Conservation (phyloP, 1,284 basidiomycete genomes). For the Coniophora puteana region DNA sequence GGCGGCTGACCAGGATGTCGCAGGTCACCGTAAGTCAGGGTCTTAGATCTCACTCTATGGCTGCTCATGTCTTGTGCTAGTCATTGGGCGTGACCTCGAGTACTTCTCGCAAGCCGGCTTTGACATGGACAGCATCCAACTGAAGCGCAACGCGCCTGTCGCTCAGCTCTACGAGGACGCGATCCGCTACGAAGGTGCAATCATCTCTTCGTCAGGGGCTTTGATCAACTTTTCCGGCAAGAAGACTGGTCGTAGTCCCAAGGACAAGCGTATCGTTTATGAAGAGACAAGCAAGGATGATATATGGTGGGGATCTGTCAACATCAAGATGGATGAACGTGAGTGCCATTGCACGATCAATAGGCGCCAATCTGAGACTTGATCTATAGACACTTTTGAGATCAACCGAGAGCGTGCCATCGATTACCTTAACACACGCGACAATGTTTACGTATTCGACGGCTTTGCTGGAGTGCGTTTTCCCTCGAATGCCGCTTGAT, state of each 20-base stretch:
- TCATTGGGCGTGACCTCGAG: constrained; percentile 90
- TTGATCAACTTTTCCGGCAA: constrained; percentile 99
- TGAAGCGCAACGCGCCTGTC: constrained; percentile 94
- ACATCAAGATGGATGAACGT: constrained; percentile 99
- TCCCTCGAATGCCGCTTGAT: constrained; percentile 6
- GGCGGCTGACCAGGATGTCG: constrained; percentile 58
- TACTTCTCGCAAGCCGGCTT: constrained; percentile 99
- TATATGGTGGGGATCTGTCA: constrained; percentile 99
- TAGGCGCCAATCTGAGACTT: constrained; percentile 2
- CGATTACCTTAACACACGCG: constrained; percentile 98
- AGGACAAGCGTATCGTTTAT: constrained; percentile 99
- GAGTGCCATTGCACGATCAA: constrained; percentile 31
- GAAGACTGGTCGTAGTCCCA: constrained; percentile 97
- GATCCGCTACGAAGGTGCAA: constrained; percentile 95
- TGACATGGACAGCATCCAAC: constrained; percentile 89
- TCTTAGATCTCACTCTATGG: not conserved
- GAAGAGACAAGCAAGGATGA: constrained; percentile 97
- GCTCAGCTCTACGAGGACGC: constrained; percentile 98
- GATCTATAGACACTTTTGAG: constrained; percentile 87
- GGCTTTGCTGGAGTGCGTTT: constrained; percentile 84
- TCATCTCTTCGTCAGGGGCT: constrained; percentile 94
- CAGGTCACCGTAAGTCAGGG: constrained; percentile 50
- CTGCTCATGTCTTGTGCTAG: constrained; percentile 30
- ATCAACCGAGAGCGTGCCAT: constrained; percentile 99
- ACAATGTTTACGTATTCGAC: constrained; percentile 99